Base-by-base conservation (phyloP, 257 asterid species). In the Solanum phureja region DNA sequence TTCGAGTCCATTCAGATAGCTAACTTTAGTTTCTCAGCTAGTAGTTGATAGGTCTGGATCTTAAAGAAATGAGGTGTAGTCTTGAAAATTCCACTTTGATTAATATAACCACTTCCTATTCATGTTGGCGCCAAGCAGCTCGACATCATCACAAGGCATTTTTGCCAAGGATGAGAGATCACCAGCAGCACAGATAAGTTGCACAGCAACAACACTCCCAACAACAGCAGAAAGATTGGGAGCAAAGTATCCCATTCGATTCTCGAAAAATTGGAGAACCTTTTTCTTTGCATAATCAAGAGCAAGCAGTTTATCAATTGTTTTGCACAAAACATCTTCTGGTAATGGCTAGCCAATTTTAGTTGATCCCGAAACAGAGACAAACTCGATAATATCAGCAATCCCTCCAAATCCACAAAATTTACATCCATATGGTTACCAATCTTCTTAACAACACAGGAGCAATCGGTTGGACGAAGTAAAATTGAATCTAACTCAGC, bases 191-290 rank as follows among this genome's bases (percentile, higher is more conserved):
- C 98, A 98, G 97, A 97, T 93, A 38, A 95, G 96, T 86, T 97
- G 95, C 44, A 98, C 99, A 34, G 98, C 98, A 83, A 95, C 99
- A 19, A 98, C 98, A 91, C 96, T 95, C 87, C 99, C 99, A 76
- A 95, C 97, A 60, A 97, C 93, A 87, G 98, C 98, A 13, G 98
- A 95, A 72, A 97, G 96, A 92, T 97, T 97, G 11, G 99, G 98
- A 68, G 99, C 98, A 81, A 97, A 94, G 85, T 93, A 95, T 18
- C 98, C 98, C 98, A 97, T 95, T 37, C 98, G 91, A 87, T 97
- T 93, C 95, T 97, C 99, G 40, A 97, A 96, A 90, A 94, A 97
- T 88, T 97, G 97, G 44, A 97, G 97, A 87, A 95, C 98, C 84
- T 95, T 94, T 87, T 95, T 95, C 92, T 97, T 97, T 68, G 97